Evolutionary conservation across 2,329 filamentous ascomycete species (phyloP).

Genomic region (Claviceps citrina): DNA sequence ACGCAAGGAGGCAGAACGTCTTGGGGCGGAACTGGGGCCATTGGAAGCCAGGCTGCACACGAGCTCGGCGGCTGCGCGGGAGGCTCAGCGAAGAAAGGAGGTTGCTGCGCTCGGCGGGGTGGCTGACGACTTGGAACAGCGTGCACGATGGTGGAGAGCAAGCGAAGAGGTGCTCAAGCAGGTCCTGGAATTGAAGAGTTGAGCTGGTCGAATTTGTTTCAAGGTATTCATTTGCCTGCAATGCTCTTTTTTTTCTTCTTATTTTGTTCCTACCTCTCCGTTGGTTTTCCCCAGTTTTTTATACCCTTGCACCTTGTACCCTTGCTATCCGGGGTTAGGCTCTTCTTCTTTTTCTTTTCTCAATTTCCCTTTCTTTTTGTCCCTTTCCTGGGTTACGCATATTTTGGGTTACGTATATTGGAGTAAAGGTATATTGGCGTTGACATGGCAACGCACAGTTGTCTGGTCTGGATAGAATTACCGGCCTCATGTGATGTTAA

Average conservation of each 20-base stretch:
- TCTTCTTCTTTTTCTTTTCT: background rate
- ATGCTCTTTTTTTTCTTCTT: background rate
- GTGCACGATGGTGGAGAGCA: slow-evolving; percentile 58
- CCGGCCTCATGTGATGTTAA: background rate
- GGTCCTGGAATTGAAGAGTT: slow-evolving; percentile 41
- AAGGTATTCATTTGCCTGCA: background rate
- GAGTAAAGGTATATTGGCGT: background rate
- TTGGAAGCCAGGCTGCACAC: slow-evolving; percentile 52
- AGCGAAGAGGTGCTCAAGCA: slow-evolving; percentile 48
- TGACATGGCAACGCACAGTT: background rate
- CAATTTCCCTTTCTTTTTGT: too few relatives aligned
- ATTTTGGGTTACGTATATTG: background rate
- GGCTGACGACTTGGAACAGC: slow-evolving; percentile 59
- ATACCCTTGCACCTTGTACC: too few relatives aligned
- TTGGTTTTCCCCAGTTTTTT: too few relatives aligned
- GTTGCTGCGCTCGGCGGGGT: slow-evolving; percentile 47
- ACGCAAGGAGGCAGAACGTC: slow-evolving; percentile 48
- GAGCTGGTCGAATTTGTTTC: background rate
- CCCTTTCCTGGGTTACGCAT: too few relatives aligned
- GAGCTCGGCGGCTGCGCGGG: slow-evolving; percentile 50
- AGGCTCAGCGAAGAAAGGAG: slow-evolving; percentile 55
- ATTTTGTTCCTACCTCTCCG: too few relatives aligned
- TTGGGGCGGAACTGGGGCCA: slow-evolving; percentile 52
- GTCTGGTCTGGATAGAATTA: too few relatives aligned
- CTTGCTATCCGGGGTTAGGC: too few relatives aligned